Conservation (phyloP, 202 grass and related monocot genomes). For the Eragrostis tef region DNA sequence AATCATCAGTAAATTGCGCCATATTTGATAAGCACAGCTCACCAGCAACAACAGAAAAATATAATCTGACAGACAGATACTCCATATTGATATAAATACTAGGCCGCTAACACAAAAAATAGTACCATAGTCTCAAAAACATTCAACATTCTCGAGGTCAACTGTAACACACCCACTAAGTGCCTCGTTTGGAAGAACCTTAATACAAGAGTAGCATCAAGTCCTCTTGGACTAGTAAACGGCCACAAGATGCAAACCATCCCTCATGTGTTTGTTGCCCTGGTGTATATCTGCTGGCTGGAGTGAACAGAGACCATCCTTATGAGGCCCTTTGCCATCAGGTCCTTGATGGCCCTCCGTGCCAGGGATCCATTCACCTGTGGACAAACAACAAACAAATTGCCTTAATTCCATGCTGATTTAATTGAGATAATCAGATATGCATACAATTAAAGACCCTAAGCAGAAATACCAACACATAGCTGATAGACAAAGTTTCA, state of each 20-base stretch:
- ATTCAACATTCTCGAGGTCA: constrained; percentile 9
- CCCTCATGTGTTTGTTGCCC: constrained; percentile 78
- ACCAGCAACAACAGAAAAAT: neutral
- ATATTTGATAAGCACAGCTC: neutral
- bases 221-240: constrained; percentile 31
- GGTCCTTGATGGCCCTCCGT: constrained; percentile 82
- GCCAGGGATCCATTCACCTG: constrained; percentile 86
- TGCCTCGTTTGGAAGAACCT: neutral
- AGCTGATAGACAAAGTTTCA: too few relatives aligned
- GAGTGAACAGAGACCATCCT: constrained; percentile 77
- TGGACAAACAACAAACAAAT: neutral
- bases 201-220: neutral
- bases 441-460: neutral
- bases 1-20: too few relatives aligned
- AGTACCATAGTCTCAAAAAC: constrained; percentile 23
- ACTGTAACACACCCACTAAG: neutral
- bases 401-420: neutral
- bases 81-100: neutral
- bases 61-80: neutral
- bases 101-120: neutral
- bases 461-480: neutral
- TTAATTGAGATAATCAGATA: neutral
- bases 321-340: constrained; percentile 72
- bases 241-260: neutral
- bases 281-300: constrained; percentile 92